Evolutionary conservation across 768 basidiomycete genomes (phyloP).

Genomic region (Mrakia gelida): DNA sequence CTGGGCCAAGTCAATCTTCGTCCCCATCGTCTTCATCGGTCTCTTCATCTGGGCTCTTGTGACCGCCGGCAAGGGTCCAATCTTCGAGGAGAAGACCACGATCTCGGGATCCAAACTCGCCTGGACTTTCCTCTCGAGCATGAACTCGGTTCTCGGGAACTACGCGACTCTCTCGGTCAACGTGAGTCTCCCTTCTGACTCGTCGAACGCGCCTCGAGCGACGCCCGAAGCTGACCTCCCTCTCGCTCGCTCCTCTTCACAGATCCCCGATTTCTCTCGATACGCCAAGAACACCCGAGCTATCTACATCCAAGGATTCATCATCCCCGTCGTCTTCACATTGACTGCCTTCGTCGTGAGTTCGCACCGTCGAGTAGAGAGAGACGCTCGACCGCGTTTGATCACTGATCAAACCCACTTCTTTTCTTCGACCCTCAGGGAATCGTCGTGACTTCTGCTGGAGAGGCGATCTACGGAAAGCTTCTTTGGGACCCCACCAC

Average conservation of each 20-base stretch:
- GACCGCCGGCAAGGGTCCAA: slow-evolving; percentile 55
- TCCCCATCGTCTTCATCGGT: slow-evolving; percentile 61
- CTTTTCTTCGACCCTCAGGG: slow-evolving; percentile 4
- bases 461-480: slow-evolving; percentile 63
- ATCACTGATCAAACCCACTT: not conserved
- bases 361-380: not conserved
- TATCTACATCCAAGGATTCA: slow-evolving; percentile 66
- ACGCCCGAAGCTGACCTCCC: no score
- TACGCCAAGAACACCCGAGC: slow-evolving; percentile 56
- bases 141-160: slow-evolving; percentile 72
- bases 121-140: slow-evolving; percentile 73
- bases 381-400: not conserved
- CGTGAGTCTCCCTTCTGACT: not conserved
- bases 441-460: slow-evolving; percentile 74
- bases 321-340: slow-evolving; percentile 74
- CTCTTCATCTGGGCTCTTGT: slow-evolving; percentile 76
- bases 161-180: slow-evolving; percentile 55
- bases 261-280: slow-evolving; percentile 79
- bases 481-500: slow-evolving; percentile 51
- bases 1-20: slow-evolving; percentile 60
- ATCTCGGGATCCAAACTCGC: slow-evolving; percentile 56
- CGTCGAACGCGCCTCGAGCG: no score
- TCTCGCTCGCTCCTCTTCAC: not conserved
- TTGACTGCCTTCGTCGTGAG: slow-evolving; percentile 60
- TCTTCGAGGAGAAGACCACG: slow-evolving; percentile 54